Percentiles rank a stretch among this genome's conserved stretches.
phyloP scores from a whole-genome alignment of 176 grass and related monocot species.

The Rhipidocladum racemiflorum region DNA sequence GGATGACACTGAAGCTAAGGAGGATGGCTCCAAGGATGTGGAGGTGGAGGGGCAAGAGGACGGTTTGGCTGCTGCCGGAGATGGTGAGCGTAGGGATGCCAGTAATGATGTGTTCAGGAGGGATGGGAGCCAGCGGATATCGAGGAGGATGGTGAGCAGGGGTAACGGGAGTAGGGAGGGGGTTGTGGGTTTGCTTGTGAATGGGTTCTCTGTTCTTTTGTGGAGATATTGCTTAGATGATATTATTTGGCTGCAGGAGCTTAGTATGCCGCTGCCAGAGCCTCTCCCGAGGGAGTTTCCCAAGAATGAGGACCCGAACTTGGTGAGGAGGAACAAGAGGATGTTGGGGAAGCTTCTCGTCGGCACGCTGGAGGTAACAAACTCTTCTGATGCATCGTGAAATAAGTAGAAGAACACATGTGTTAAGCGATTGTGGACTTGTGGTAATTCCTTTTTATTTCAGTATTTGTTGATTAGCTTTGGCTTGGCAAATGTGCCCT shows the following conservation, averaged over 20 bases:
- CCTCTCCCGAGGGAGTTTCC: constrained; percentile 79
- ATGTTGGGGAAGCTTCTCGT: constrained; percentile 98
- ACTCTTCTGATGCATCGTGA: not conserved
- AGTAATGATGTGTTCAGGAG: constrained; percentile 55
- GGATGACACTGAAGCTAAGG: constrained; percentile 51
- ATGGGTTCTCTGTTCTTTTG: not conserved
- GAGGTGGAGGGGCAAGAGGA: constrained; percentile 13
- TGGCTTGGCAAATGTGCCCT: not conserved
- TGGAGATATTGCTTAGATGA: constrained; percentile 2
- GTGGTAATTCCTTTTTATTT: not conserved
- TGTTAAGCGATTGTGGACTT: not conserved
- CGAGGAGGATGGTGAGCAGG: constrained; percentile 58
- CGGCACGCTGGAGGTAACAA: constrained; percentile 80
- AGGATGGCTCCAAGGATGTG: constrained; percentile 20
- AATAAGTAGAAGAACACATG: not conserved
- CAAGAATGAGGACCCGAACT: constrained; percentile 63
- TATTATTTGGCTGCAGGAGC: constrained; percentile 45
- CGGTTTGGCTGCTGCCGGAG: not conserved
- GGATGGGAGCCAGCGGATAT: constrained; percentile 47
- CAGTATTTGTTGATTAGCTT: not conserved
- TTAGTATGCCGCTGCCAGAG: constrained; percentile 68
- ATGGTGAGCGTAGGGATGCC: constrained; percentile 36
- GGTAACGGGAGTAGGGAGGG: not conserved
- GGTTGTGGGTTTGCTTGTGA: not conserved
- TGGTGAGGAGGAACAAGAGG: constrained; percentile 85